phyloP scores from a whole-genome alignment of 139 green algal species.

The Tetraselmis chui region DNA sequence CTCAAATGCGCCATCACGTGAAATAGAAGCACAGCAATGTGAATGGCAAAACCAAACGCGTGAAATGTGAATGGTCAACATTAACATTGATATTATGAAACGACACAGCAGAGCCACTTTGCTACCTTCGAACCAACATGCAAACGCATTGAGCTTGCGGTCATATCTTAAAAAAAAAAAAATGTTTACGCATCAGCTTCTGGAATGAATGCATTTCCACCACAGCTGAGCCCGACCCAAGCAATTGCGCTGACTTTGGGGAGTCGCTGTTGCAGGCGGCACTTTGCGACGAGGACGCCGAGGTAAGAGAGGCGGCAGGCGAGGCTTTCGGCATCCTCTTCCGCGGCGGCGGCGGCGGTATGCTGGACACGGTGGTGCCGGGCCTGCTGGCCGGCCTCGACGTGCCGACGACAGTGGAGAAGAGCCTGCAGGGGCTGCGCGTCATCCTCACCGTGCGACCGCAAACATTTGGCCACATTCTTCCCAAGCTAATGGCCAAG shows the following conservation, averaged over 20 bases:
- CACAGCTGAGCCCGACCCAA: too few relatives aligned
- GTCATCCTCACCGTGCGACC: slow-evolving; percentile 77
- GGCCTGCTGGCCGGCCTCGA: slow-evolving; percentile 60
- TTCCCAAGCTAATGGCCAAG: slow-evolving; percentile 61
- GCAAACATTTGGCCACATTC: slow-evolving; percentile 62
- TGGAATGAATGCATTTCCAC: too few relatives aligned
- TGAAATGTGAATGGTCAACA: too few relatives aligned
- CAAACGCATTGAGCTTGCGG: too few relatives aligned
- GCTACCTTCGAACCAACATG: too few relatives aligned
- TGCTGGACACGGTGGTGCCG: slow-evolving; percentile 79
- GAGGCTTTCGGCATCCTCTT: slow-evolving; percentile 86
- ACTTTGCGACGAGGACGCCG: slow-evolving; percentile 70
- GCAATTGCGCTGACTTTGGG: too few relatives aligned
- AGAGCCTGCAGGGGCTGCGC: slow-evolving; percentile 73
- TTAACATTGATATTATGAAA: too few relatives aligned
- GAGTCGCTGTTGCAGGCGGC: slow-evolving; percentile 51
- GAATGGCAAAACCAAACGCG: too few relatives aligned
- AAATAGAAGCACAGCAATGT: too few relatives aligned
- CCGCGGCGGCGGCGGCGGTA: slow-evolving; percentile 32
- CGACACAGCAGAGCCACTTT: too few relatives aligned
- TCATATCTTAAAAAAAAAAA: too few relatives aligned
- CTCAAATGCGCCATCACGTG: neutral
- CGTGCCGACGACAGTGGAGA: slow-evolving; percentile 22
- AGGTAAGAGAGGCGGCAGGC: slow-evolving; percentile 71
- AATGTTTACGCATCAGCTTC: too few relatives aligned